These are phyloP conservation scores for Alliaria petiolata DNA, from an alignment of 345 rosid genomes.

Conservation along the genomic window DNA sequence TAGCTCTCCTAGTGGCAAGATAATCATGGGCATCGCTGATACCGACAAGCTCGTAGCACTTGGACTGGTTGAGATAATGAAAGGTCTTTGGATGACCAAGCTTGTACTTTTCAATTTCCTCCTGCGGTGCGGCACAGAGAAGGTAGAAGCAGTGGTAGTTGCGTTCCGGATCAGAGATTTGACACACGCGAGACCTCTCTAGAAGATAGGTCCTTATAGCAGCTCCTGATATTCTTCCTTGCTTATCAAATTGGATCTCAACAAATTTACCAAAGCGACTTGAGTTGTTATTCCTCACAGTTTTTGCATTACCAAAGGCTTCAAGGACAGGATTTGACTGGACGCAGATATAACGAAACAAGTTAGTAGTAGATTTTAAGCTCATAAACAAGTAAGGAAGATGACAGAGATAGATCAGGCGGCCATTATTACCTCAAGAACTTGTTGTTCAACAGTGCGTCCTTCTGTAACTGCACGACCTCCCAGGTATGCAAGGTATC, in stretches of 20 bases:
- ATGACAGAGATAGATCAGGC: background rate
- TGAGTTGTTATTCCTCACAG: slow-evolving; percentile 90
- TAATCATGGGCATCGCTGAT: slow-evolving; percentile 88
- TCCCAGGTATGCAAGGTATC: slow-evolving; percentile 81
- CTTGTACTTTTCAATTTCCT: slow-evolving; percentile 87
- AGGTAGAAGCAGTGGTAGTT: slow-evolving; percentile 97
- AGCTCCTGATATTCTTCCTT: slow-evolving; percentile 97
- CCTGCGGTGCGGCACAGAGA: slow-evolving; percentile 97
- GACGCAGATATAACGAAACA: slow-evolving; percentile 33
- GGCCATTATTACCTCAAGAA: slow-evolving; percentile 87
- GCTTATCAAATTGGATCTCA: slow-evolving; percentile 95
- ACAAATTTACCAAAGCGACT: slow-evolving; percentile 98
- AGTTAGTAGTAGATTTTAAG: background rate
- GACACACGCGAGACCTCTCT: slow-evolving; percentile 97
- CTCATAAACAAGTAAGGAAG: slow-evolving; percentile 9
- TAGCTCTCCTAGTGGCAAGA: slow-evolving; percentile 87
- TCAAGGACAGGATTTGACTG: slow-evolving; percentile 99
- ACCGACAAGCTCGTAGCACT: slow-evolving; percentile 79
- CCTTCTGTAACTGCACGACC: slow-evolving; percentile 89
- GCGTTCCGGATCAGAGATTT: slow-evolving; percentile 83
- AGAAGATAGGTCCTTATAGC: slow-evolving; percentile 93
- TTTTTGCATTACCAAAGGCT: slow-evolving; percentile 98
- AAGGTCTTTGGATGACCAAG: slow-evolving; percentile 62
- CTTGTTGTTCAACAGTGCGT: slow-evolving; percentile 92
- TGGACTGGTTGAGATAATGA: slow-evolving; percentile 91